These are phyloP conservation scores for Neofusicoccum laricinum DNA, from an alignment of 2,329 filamentous ascomycete species.

Conservation along the genomic window DNA sequence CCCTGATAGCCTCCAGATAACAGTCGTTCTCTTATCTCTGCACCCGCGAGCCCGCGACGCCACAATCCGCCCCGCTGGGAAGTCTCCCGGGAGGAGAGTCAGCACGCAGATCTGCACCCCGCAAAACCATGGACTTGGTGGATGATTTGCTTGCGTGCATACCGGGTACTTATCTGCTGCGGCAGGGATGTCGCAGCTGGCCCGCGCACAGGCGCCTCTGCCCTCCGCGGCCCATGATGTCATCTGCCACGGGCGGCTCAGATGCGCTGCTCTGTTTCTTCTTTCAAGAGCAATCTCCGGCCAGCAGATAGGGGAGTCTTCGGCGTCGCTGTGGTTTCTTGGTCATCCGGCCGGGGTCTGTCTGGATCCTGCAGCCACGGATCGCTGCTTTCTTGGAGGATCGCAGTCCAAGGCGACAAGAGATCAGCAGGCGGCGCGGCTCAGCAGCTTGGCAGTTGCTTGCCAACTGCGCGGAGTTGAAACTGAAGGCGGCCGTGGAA, in stretches of 20 bases:
- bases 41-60: neutral
- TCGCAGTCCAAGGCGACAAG: neutral
- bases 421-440: neutral
- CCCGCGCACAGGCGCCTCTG: neutral
- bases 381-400: neutral
- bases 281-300: neutral
- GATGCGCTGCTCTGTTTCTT: neutral
- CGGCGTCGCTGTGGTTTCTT: neutral
- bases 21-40: constrained; percentile 1
- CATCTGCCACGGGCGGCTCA: neutral
- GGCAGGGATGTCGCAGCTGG: neutral
- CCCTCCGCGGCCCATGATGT: neutral
- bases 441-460: neutral
- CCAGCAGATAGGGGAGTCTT: neutral
- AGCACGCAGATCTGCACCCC: neutral
- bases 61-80: neutral
- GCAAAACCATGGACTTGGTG: neutral
- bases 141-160: neutral
- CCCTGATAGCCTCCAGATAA: neutral
- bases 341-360: neutral
- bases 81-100: neutral
- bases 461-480: neutral
- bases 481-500: neutral
- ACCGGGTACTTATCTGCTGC: neutral
- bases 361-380: neutral